Base-by-base conservation (phyloP, 2,329 filamentous ascomycete genomes). In the Fusarium phyllophilum region DNA sequence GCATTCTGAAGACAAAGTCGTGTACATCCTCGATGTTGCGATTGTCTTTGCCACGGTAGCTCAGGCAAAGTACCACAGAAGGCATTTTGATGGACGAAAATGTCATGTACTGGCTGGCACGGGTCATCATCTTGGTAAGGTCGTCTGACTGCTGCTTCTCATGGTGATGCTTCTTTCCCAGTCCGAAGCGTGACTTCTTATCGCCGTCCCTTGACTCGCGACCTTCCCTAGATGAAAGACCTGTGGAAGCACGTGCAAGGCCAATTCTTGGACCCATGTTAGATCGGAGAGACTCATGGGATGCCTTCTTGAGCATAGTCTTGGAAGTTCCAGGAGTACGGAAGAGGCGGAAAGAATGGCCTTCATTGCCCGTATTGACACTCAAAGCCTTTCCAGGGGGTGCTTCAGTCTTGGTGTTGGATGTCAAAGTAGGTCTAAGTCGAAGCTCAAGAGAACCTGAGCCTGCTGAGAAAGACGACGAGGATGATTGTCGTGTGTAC, bases 21-120 rank as follows among this genome's bases (percentile, higher is more conserved):
- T 99, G 96, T 22, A 99, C 93, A 82, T 99, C 97, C 84, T 98
- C 95, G 65, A 99, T 89, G 78, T 98, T 99, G 80, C 95, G 94
- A 74, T 97, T 94, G 49, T 95, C 94, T 81, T 95, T 97, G 79
- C 97, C 96, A 82, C 98, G 97, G 88, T 98, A 98, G 80, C 94
- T 97, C 34, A 99, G 88, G 81, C 96, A 99, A 39, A 99, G 90
- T 5, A 98, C 95, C 76, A 99, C 96, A 64, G 94, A 96, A 6
- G 95, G 94, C 79, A 99, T 94, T 82, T 95, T 96, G 82, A 99
- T 95, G 82, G 97, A 95, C 5, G 96, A 93, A 70, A 99, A 92
- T 0, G 96, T 98, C 95, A 98, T 98, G 85, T 97, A 99, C 81
- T 95, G 97, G 66, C 94, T 97, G 8, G 96, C 96, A 36, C 96